Evolutionary conservation across 2,329 filamentous ascomycete species (phyloP).

Genomic region (Nemania sp.): DNA sequence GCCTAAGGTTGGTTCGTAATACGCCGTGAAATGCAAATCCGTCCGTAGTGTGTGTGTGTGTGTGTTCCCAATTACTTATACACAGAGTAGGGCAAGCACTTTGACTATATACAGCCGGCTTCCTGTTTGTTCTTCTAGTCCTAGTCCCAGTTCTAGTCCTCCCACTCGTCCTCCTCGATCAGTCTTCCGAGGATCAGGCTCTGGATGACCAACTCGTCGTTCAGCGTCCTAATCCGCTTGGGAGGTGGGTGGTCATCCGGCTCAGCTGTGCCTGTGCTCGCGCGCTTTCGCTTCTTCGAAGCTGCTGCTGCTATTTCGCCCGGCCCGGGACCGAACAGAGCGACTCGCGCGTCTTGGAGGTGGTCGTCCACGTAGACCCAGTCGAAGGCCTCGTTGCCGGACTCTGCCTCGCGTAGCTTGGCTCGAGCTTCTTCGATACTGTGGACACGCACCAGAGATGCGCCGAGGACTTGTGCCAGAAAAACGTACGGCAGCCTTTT

Average conservation of each 20-base stretch:
- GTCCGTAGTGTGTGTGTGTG: too few species aligned
- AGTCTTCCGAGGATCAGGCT: slow-evolving; percentile 85
- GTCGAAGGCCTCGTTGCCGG: slow-evolving; percentile 59
- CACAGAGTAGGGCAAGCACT: too few species aligned
- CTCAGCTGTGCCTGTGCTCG: slow-evolving; percentile 25
- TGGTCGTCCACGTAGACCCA: slow-evolving; percentile 80
- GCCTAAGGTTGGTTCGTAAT: too few species aligned
- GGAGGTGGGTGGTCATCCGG: slow-evolving; percentile 45
- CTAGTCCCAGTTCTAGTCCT: too few species aligned
- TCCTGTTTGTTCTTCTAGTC: too few species aligned
- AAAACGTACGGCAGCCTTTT: slow-evolving; percentile 76
- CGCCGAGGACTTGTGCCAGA: slow-evolving; percentile 76
- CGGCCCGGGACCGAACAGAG: slow-evolving; percentile 46
- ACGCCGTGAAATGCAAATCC: too few species aligned
- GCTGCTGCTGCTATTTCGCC: slow-evolving; percentile 46
- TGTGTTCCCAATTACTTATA: too few species aligned
- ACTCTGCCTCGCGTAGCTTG: slow-evolving; percentile 56
- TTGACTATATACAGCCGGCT: too few species aligned
- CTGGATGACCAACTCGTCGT: slow-evolving; percentile 87
- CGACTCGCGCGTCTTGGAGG: slow-evolving; percentile 53
- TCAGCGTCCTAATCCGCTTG: slow-evolving; percentile 67
- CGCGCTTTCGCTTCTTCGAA: slow-evolving; percentile 49
- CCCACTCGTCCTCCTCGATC: slow-evolving; percentile 62
- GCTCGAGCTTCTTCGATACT: slow-evolving; percentile 67
- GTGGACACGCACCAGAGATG: slow-evolving; percentile 67